phyloP scores from a whole-genome alignment of 2,329 filamentous ascomycete genomes.

The Penicillium aurantiogriseum region DNA sequence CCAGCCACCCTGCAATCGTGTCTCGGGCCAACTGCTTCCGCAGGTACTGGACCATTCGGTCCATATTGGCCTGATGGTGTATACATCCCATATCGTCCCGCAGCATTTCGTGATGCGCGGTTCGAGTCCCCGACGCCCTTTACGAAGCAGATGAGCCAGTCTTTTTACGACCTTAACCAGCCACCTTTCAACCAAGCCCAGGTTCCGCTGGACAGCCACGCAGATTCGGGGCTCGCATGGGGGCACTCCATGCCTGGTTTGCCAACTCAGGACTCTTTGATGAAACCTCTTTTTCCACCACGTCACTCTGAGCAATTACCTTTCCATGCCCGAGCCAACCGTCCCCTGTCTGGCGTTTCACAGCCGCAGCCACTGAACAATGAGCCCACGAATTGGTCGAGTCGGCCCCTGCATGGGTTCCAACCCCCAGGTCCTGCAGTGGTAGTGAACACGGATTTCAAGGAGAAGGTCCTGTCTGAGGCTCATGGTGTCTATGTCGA shows the following conservation, averaged over 20 bases:
- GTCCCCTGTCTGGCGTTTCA: conserved; percentile 23
- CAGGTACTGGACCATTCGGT: conserved; percentile 57
- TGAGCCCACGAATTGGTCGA: conserved; percentile 28
- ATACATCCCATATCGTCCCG: conserved; percentile 59
- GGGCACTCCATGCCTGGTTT: conserved; percentile 29
- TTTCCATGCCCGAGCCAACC: conserved; percentile 28
- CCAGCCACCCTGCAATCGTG: conserved; percentile 59
- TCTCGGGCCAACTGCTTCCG: conserved; percentile 58
- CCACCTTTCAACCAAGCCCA: conserved; percentile 28
- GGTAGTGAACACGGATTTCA: conserved; percentile 54
- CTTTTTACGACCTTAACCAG: conserved; percentile 33
- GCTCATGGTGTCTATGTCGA: conserved; percentile 73
- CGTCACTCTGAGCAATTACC: conserved; percentile 38
- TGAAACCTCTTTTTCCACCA: conserved; percentile 39
- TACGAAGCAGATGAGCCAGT: conserved; percentile 21
- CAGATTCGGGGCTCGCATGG: conserved; percentile 34
- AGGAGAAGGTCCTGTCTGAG: conserved; percentile 65
- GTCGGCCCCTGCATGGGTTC: conserved; percentile 19
- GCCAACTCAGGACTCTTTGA: conserved; percentile 28
- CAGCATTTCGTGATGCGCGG: conserved; percentile 55
- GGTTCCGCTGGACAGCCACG: conserved; percentile 26
- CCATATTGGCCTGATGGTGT: conserved; percentile 65
- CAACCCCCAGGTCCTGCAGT: conserved; percentile 23
- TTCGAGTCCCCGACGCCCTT: conserved; percentile 34
- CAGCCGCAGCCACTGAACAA: conserved; percentile 24